Conservation (phyloP, 2,329 filamentous ascomycete species). For the Dothideomycetidae sp. region DNA sequence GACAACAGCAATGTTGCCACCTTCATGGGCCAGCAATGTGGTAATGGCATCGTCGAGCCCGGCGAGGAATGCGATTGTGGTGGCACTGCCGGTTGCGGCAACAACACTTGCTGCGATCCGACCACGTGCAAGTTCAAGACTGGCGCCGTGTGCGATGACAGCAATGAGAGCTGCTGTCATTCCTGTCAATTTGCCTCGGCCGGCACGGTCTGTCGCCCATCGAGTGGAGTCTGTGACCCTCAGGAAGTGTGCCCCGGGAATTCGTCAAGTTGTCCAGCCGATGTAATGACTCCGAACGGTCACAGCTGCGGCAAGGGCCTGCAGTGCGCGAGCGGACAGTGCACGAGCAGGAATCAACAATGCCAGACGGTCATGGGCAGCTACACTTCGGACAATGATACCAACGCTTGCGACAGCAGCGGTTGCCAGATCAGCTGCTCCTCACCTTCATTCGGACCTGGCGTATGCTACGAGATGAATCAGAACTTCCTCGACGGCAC, state of each 20-base stretch:
- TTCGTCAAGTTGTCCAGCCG: slow-evolving; percentile 57
- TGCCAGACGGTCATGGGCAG: slow-evolving; percentile 73
- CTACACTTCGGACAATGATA: slow-evolving; percentile 59
- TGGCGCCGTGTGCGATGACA: slow-evolving; percentile 65
- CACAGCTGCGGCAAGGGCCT: slow-evolving; percentile 56
- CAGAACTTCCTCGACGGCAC: slow-evolving; percentile 95
- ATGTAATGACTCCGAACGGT: slow-evolving; percentile 56
- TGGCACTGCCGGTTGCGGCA: slow-evolving; percentile 53
- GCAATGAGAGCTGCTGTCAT: slow-evolving; percentile 73
- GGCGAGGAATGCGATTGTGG: slow-evolving; percentile 97
- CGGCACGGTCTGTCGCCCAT: slow-evolving; percentile 65
- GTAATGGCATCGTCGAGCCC: slow-evolving; percentile 89
- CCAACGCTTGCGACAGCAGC: slow-evolving; percentile 58
- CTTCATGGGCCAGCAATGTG: slow-evolving; percentile 72
- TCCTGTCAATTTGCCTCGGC: slow-evolving; percentile 52
- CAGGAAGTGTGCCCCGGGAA: slow-evolving; percentile 68
- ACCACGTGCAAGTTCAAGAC: slow-evolving; percentile 71
- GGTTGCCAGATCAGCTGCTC: slow-evolving; percentile 67
- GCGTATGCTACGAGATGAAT: slow-evolving; percentile 59
- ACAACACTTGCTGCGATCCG: slow-evolving; percentile 71
- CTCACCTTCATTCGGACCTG: slow-evolving; percentile 50
- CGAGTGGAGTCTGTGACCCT: slow-evolving; percentile 71
- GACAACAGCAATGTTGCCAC: slow-evolving; percentile 73
- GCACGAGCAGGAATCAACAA: slow-evolving; percentile 80
- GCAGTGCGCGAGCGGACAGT: slow-evolving; percentile 80